Evolutionary conservation across 495 filamentous ascomycete species (phyloP), one percentile per base, ranked within the genome.

Genomic region (Penicillium simplicissimum): DNA sequence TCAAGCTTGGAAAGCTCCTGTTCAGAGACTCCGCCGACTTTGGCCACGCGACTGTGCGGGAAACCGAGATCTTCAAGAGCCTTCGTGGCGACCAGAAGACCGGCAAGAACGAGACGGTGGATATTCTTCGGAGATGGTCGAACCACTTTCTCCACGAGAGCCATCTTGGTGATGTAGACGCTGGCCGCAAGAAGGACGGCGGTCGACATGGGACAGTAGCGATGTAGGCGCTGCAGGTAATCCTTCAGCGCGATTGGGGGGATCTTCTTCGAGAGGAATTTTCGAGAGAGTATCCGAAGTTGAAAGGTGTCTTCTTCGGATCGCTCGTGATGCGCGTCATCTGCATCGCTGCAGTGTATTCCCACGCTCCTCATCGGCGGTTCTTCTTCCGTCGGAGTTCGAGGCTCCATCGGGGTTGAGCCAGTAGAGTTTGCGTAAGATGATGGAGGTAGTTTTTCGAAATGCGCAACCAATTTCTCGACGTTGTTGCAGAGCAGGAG

Each of bases 181-280:
- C 91, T 91, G 2, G 95, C 87, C 2, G 95, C 92, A n/a, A 98
- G 86, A 66, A 95, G 96, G 35, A 97, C 96, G 15, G 87, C 93
- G 3, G 95, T 94, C n/a, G 92, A 96, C 86, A 97, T 90, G 21
- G 96, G 94, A 64, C 95, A 98, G 72, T 87, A 98, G 38, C 80
- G 82, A 71, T 98, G 94, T 52, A 98, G 85, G 47, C 95, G 90
- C 62, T 86, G 75, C 19, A 97, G 81, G 72, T 98, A 98, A 51
- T 96, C 89, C 65, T 89, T 86, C 48, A 98, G 78, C 10, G 88
- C 78, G 55, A 98, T 91, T 2, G 86, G 84, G 10, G 95, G 95
- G 1, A 90, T 85, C 37, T 86, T 83, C 69, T 95, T 96, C 23
- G 90, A 94, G 73, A 93, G 93, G 76, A 98, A 98, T 59, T 95